Evolutionary conservation across 2,329 filamentous ascomycete genomes (phyloP).

Genomic region (Xylaria sp.): DNA sequence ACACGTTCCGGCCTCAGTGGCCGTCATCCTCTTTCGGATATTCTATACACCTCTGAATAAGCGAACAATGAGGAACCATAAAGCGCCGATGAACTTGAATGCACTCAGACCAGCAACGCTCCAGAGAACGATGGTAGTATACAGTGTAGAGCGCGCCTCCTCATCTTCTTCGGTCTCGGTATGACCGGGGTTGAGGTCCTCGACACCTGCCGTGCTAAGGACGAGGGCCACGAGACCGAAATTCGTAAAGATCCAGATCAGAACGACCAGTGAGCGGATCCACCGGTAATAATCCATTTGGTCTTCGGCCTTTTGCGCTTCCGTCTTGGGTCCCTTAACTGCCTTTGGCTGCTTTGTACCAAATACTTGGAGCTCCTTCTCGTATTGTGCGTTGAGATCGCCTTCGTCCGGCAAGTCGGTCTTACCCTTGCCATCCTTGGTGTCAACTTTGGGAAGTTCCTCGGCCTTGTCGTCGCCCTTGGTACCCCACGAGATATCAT

Average conservation of each 20-base stretch:
- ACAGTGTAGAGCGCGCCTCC: constrained; percentile 75
- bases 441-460: constrained; percentile 86
- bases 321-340: constrained; percentile 67
- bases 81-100: constrained; percentile 87
- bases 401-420: constrained; percentile 95
- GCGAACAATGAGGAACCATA: constrained; percentile 92
- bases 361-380: constrained; percentile 82
- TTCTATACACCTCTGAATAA: constrained; percentile 79
- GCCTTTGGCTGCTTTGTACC: constrained; percentile 78
- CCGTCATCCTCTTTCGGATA: background rate
- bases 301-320: constrained; percentile 73
- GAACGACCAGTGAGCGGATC: constrained; percentile 89
- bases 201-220: constrained; percentile 84
- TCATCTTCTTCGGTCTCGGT: constrained; percentile 55
- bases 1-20: constrained; percentile 12
- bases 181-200: constrained; percentile 67
- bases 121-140: constrained; percentile 89
- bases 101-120: constrained; percentile 84
- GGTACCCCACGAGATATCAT: constrained; percentile 97
- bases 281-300: constrained; percentile 99
- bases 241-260: constrained; percentile 97
- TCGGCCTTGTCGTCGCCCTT: constrained; percentile 98
- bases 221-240: constrained; percentile 89
- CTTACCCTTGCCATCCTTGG: constrained; percentile 90
- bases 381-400: constrained; percentile 95